A percentile compares a stretch with the other conserved stretches of the same genome.
Conservation (phyloP, 257 asterid genomes). For the Scutellaria minor region DNA sequence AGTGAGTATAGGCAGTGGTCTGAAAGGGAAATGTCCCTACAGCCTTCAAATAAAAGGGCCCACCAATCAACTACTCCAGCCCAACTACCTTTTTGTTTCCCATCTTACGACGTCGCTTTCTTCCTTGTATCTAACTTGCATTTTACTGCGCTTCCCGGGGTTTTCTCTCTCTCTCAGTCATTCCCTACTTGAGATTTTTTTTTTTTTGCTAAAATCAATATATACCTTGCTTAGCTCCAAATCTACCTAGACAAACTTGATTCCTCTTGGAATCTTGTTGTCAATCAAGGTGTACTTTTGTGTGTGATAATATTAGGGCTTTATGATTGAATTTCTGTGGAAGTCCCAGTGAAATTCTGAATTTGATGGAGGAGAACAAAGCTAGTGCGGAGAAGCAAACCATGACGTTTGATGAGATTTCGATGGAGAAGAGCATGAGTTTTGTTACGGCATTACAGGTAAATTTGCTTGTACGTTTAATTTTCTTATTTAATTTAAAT, state of each 20-base stretch:
- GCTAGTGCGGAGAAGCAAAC: constrained; percentile 43
- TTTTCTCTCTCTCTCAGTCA: constrained; percentile 50
- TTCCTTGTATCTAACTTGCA: constrained; percentile 23
- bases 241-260: constrained; percentile 38
- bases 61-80: constrained; percentile 25
- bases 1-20: constrained; percentile 26
- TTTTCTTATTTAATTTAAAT: too few species aligned
- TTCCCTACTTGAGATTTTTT: not conserved
- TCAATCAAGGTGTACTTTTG: constrained; percentile 1
- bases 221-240: constrained; percentile 48
- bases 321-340: constrained; percentile 26
- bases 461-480: not conserved
- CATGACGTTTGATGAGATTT: constrained; percentile 70
- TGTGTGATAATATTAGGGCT: not conserved
- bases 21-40: constrained; percentile 26
- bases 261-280: constrained; percentile 8
- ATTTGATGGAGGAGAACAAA: constrained; percentile 52
- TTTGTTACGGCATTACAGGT: constrained; percentile 94
- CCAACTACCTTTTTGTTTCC: constrained; percentile 32
- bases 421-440: constrained; percentile 81
- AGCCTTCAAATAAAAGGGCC: constrained; percentile 22
- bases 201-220: not conserved
- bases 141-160: constrained; percentile 56
- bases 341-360: constrained; percentile 26
- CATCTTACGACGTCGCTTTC: constrained; percentile 54